These are phyloP conservation scores for Mrakia gelida DNA, from an alignment of 768 basidiomycete species.

Conservation along the genomic window DNA sequence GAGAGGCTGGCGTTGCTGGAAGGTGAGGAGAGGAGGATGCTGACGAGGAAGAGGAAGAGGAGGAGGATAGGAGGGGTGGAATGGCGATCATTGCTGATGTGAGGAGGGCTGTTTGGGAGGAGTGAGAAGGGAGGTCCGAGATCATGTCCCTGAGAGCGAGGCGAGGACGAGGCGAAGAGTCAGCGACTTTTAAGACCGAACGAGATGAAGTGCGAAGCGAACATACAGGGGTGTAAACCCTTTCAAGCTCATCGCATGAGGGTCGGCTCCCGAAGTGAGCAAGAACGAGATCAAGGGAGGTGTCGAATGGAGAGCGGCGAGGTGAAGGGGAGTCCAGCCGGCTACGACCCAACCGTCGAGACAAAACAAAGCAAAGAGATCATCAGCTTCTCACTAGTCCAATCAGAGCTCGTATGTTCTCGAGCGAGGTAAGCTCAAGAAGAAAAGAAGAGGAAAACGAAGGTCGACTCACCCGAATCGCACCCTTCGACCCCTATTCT, in stretches of 20 bases:
- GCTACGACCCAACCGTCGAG: constrained; percentile 49
- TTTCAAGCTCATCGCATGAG: constrained; percentile 67
- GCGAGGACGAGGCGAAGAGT: neutral
- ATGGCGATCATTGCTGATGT: constrained; percentile 28
- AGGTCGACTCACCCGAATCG: constrained; percentile 9
- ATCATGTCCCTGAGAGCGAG: constrained; percentile 25
- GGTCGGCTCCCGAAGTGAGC: constrained; percentile 85
- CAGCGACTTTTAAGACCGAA: neutral
- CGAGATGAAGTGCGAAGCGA: neutral
- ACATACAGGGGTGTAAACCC: constrained; percentile 66
- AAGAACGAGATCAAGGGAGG: constrained; percentile 87
- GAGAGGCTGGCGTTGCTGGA: neutral
- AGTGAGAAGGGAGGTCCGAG: constrained; percentile 24
- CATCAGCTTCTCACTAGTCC: neutral
- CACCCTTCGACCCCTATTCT: constrained; percentile 33
- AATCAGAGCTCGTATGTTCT: neutral
- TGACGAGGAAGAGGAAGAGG: neutral
- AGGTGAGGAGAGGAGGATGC: constrained; percentile 4
- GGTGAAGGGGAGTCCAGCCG: constrained; percentile 93
- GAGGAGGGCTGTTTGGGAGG: constrained; percentile 17
- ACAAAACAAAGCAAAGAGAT: neutral
- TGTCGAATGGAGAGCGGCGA: constrained; percentile 81
- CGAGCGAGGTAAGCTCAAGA: too few species aligned
- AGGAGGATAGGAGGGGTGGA: neutral
- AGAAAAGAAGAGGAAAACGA: neutral